Percentiles rank a stretch among this genome's conserved stretches.
Conservation (phyloP, 2,329 filamentous ascomycete species). For the Diatrype stigma region DNA sequence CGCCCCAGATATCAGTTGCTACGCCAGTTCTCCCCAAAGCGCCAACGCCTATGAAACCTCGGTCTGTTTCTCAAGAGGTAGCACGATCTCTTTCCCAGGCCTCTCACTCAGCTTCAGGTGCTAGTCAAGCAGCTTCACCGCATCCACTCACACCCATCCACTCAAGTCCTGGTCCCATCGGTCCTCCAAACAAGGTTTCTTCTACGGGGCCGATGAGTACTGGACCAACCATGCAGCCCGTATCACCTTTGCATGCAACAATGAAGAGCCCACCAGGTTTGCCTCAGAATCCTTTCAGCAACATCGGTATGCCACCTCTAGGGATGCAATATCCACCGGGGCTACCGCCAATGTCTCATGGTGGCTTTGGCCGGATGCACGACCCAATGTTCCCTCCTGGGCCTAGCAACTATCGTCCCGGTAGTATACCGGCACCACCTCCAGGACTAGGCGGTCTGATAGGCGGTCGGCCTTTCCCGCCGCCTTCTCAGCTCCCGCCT, state of each 20-base stretch:
- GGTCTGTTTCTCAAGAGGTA: conserved; percentile 76
- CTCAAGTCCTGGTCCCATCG: conserved; percentile 60
- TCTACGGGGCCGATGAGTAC: conserved; percentile 11
- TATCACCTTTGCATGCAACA: conserved; percentile 59
- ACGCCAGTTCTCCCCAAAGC: conserved; percentile 81
- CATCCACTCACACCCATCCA: conserved; percentile 61
- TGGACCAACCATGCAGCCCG: conserved; percentile 42
- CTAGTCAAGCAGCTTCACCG: conserved; percentile 56
- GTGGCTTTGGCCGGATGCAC: conserved; percentile 33
- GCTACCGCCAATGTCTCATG: conserved; percentile 54
- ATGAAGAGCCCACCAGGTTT: conserved; percentile 55
- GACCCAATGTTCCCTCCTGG: conserved; percentile 43
- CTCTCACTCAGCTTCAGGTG: conserved; percentile 55
- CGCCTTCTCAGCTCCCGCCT: conserved; percentile 44
- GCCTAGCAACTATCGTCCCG: conserved; percentile 38
- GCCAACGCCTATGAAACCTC: conserved; percentile 71
- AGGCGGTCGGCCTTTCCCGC: conserved; percentile 39
- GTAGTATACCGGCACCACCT: conserved; percentile 45
- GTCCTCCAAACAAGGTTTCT: conserved; percentile 58
- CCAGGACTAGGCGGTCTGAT: conserved; percentile 45
- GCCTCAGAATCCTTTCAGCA: conserved; percentile 35
- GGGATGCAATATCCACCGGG: conserved; percentile 52
- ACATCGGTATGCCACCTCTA: conserved; percentile 46
- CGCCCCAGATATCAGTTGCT: conserved; percentile 73
- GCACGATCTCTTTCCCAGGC: conserved; percentile 65